phyloP scores from a whole-genome alignment of 1,284 basidiomycete species.

The Golubevia sp. region DNA sequence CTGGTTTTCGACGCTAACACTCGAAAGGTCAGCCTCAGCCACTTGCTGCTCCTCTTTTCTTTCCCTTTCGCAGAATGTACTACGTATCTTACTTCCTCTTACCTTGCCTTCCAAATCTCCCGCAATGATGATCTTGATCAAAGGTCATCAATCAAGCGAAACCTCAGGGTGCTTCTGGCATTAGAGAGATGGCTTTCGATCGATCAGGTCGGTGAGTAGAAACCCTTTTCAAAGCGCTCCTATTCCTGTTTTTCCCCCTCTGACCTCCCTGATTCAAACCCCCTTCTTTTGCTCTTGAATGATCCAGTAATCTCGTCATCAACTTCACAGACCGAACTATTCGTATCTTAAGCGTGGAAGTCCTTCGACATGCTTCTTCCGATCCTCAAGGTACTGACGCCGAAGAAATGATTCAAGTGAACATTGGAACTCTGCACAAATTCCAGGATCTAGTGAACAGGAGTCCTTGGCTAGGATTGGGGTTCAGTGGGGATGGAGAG shows the following conservation, averaged over 20 bases:
- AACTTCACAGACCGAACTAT: slow-evolving; percentile 50
- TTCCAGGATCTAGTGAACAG: slow-evolving; percentile 56
- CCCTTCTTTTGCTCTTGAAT: not conserved
- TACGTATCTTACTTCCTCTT: too few relatives aligned
- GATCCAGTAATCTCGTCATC: slow-evolving; percentile 23
- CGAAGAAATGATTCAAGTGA: not conserved
- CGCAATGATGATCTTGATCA: not conserved
- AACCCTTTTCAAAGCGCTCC: too few relatives aligned
- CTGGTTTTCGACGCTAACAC: slow-evolving; percentile 20
- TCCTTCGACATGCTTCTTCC: not conserved
- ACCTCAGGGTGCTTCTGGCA: slow-evolving; percentile 13
- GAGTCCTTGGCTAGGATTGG: slow-evolving; percentile 50
- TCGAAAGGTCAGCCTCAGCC: slow-evolving; percentile 13
- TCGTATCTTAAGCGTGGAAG: slow-evolving; percentile 11
- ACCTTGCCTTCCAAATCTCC: not conserved
- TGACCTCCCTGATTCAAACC: not conserved
- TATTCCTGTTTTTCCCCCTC: not conserved
- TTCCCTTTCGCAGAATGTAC: not conserved
- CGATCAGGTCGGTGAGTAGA: slow-evolving; percentile 10
- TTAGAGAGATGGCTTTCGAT: slow-evolving; percentile 46
- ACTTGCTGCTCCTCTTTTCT: slow-evolving; percentile 9
- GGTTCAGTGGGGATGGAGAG: slow-evolving; percentile 50
- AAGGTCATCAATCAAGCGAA: slow-evolving; percentile 2
- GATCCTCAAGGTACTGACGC: not conserved
- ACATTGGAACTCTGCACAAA: slow-evolving; percentile 27